A percentile compares a stretch with the other conserved stretches of the same genome.
Evolutionary conservation across 495 filamentous ascomycete species (phyloP).

Genomic region (Choiromyces venosus): DNA sequence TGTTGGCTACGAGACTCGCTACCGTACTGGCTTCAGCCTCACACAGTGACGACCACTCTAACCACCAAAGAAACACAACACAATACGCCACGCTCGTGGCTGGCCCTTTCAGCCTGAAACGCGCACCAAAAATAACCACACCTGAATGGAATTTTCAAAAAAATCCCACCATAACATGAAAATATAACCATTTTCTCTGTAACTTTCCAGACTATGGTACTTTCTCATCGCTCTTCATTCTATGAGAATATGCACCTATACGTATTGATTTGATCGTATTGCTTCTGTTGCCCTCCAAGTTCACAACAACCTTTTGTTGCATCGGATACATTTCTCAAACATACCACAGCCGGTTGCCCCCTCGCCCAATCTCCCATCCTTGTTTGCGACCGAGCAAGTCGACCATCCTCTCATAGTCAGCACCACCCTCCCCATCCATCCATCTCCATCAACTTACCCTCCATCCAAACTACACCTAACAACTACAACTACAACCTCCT

Average conservation of each 20-base stretch:
- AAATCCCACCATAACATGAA: neutral
- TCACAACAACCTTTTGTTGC: neutral
- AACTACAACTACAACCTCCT: constrained; percentile 7
- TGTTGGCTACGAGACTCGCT: neutral
- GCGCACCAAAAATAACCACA: neutral
- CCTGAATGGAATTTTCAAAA: neutral
- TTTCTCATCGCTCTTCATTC: neutral
- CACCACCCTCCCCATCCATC: constrained; percentile 18
- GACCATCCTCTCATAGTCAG: constrained; percentile 8
- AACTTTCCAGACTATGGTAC: neutral
- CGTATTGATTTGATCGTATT: neutral
- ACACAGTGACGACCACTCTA: no score
- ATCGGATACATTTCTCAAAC: neutral
- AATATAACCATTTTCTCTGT: neutral
- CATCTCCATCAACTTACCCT: constrained; percentile 5
- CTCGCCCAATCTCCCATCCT: constrained; percentile 24
- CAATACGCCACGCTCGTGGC: neutral
- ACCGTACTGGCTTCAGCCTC: neutral
- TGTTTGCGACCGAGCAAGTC: neutral
- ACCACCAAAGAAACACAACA: neutral
- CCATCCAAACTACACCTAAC: constrained; percentile 7
- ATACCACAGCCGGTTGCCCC: neutral
- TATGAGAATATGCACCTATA: neutral
- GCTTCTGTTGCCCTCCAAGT: neutral
- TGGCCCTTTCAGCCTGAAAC: neutral